Percentiles rank a stretch among this genome's conserved stretches.
Evolutionary conservation across 768 basidiomycete species (phyloP).

Genomic region (Galerina sulciceps): DNA sequence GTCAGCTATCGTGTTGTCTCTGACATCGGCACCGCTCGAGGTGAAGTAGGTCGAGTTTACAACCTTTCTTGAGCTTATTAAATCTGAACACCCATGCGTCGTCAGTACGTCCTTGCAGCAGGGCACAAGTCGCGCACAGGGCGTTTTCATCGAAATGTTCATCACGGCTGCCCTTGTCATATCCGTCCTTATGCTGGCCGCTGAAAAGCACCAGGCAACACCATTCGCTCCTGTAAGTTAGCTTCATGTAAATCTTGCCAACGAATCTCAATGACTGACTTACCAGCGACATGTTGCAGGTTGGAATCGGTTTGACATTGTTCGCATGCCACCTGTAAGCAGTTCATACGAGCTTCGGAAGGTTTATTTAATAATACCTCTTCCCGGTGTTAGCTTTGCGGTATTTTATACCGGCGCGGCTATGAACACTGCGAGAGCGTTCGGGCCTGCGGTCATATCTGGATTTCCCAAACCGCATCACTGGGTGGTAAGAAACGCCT

Average conservation of each 20-base stretch:
- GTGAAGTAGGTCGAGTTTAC: conserved; percentile 47
- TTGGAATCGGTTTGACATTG: conserved; percentile 69
- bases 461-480: conserved; percentile 56
- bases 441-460: conserved; percentile 72
- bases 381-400: conserved; percentile 48
- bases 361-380: not conserved
- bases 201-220: conserved; percentile 68
- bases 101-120: conserved; percentile 50
- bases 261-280: not conserved
- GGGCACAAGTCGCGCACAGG: conserved; percentile 57
- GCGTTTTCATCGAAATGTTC: conserved; percentile 75
- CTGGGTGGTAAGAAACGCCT: conserved; percentile 56
- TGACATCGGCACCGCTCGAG: conserved; percentile 57
- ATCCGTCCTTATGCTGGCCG: conserved; percentile 72
- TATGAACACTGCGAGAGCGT: conserved; percentile 73
- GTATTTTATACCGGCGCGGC: conserved; percentile 66
- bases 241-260: too few species aligned
- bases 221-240: conserved; percentile 67
- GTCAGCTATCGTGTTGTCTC: conserved; percentile 53
- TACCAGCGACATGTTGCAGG: conserved; percentile 43
- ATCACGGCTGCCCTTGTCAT: conserved; percentile 61
- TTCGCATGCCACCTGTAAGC: conserved; percentile 65
- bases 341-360: not conserved
- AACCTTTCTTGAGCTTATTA: not conserved
- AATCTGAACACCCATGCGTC: not conserved